Conservation (phyloP, 352 stramenopile species). For the Globisporangium nunn region DNA sequence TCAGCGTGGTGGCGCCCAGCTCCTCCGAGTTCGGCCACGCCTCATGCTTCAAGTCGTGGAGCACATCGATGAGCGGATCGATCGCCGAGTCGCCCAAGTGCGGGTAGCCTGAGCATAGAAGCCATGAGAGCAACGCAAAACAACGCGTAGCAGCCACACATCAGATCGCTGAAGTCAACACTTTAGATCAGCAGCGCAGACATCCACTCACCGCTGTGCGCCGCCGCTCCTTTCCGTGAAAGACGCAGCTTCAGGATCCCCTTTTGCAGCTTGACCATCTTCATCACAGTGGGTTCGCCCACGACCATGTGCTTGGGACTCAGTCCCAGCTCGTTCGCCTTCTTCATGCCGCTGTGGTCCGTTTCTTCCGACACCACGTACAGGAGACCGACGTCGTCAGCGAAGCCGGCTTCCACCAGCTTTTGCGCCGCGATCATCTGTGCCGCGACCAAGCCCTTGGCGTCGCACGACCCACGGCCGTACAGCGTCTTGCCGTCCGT, state of each 20-base stretch:
- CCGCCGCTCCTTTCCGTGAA: conserved; percentile 59
- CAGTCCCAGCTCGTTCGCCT: conserved; percentile 73
- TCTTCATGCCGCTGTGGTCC: conserved; percentile 86
- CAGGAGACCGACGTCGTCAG: conserved; percentile 59
- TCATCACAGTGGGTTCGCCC: conserved; percentile 70
- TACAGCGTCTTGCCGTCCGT: conserved; percentile 62
- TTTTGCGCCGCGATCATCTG: conserved; percentile 78
- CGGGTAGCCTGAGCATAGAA: conserved; percentile 38
- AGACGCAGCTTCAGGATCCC: conserved; percentile 82
- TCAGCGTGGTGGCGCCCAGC: conserved; percentile 76
- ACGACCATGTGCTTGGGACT: conserved; percentile 72
- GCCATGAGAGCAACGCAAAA: too few relatives aligned
- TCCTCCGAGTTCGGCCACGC: conserved; percentile 73
- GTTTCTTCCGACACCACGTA: conserved; percentile 88
- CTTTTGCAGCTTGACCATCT: conserved; percentile 85
- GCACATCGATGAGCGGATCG: conserved; percentile 76
- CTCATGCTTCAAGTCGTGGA: conserved; percentile 77
- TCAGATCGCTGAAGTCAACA: too few relatives aligned
- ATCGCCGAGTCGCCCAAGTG: conserved; percentile 80
- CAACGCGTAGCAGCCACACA: too few relatives aligned
- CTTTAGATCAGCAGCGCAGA: too few relatives aligned
- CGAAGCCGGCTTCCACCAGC: conserved; percentile 46
- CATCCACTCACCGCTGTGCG: conserved; percentile 51
- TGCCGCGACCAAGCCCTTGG: conserved; percentile 75
- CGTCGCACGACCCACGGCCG: conserved; percentile 77